Evolutionary conservation across 2,329 filamentous ascomycete species (phyloP).

Genomic region (Colletotrichum trifolii): DNA sequence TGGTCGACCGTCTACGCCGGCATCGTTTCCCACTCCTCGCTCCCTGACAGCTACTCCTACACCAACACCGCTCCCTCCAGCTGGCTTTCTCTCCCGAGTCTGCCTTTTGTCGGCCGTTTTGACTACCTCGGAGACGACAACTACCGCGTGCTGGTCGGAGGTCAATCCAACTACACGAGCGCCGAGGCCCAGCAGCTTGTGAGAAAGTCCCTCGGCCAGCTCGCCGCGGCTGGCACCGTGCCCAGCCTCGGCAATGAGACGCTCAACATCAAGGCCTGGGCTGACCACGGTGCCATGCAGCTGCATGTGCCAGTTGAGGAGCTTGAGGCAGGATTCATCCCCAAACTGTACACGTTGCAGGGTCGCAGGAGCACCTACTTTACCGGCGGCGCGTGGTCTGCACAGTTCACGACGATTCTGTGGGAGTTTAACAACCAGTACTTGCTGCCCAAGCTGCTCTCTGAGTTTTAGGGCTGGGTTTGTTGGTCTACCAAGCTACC

Average conservation of each 20-base stretch:
- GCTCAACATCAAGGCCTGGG: slow-evolving; percentile 42
- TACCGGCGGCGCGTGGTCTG: slow-evolving; percentile 48
- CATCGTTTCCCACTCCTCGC: slow-evolving; percentile 45
- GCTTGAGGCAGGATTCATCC: slow-evolving; percentile 49
- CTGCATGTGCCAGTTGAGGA: slow-evolving; percentile 43
- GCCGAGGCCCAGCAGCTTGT: slow-evolving; percentile 41
- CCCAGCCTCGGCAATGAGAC: slow-evolving; percentile 28
- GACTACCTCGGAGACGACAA: slow-evolving; percentile 42
- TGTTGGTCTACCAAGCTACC: neutral
- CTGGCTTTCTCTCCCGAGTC: slow-evolving; percentile 41
- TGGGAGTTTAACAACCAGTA: slow-evolving; percentile 47
- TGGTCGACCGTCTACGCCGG: slow-evolving; percentile 47
- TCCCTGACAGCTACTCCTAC: slow-evolving; percentile 42
- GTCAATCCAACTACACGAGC: slow-evolving; percentile 37
- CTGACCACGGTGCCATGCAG: slow-evolving; percentile 46
- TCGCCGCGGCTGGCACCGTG: slow-evolving; percentile 40
- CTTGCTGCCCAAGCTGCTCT: slow-evolving; percentile 43
- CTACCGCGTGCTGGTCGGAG: slow-evolving; percentile 43
- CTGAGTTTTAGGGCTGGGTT: neutral
- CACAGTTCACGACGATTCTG: slow-evolving; percentile 46
- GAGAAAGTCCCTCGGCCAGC: slow-evolving; percentile 38
- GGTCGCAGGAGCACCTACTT: slow-evolving; percentile 53
- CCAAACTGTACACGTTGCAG: slow-evolving; percentile 50
- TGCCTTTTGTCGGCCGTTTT: slow-evolving; percentile 44
- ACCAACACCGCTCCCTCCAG: slow-evolving; percentile 44